Evolutionary conservation across 163 green algal species (phyloP), one percentile per base, ranked within the genome.

Genomic region (Scenedesmus sp.): DNA sequence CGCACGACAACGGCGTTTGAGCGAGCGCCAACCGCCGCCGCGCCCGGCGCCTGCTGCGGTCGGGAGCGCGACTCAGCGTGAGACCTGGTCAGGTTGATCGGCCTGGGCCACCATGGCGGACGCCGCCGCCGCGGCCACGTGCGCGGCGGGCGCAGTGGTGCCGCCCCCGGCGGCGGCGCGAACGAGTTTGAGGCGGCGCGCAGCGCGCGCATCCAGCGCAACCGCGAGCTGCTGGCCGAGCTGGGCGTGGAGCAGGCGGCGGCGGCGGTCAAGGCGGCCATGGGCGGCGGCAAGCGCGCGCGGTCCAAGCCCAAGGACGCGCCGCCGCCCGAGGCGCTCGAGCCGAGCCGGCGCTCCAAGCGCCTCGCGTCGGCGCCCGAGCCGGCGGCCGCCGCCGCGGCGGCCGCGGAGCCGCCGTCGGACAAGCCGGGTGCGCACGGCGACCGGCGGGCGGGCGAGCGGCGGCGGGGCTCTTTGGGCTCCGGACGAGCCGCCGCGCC

Each of bases 201-300:
- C 24, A 31, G 58, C 7, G 71, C 75, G 28, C 28, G 54, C 0
- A 85, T 89, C 42, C 9, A 69, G n/a, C 74, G 75, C 15, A 86
- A 87, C 44, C 34, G 62, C 60, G 65, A 77, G 47, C 57, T 85
- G 26, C 17, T 85, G 13, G 53, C 31, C 4, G 54, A 69, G 3
- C 53, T 88, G 28, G 48, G 60, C 9, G 62, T 86, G 1, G 1
- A 34, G 0, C 17, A 80, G 4, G 77, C 77, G 6, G n/a, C 72
- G 63, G 33, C 13, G n/a, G 66, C 58, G 5, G 7, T 83, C 2
- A 42, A 53, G 34, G 20, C 33, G 48, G 18, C 50, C 4, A 53
- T 50, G 17, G 17, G 29, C 7, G 53, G 51, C 22, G 9, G 5
- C 26, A 62, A 76, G 67, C 45, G 36, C 39, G 39, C 39, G 10